These are phyloP conservation scores for Termitomyces heimii DNA, from an alignment of 768 basidiomycete species.

Conservation along the genomic window DNA sequence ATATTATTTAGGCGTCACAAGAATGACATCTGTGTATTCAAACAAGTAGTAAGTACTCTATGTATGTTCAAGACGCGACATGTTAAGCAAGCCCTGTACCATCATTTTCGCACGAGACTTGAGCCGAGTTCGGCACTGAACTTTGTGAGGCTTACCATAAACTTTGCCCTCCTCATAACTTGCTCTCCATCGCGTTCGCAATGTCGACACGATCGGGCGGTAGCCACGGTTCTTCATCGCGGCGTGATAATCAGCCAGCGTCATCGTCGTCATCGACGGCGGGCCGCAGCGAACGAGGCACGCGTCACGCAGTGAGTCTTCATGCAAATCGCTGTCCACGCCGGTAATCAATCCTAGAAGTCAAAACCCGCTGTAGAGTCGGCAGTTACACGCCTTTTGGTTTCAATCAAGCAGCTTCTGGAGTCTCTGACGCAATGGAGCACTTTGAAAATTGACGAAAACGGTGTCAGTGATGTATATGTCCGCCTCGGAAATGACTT, in stretches of 20 bases:
- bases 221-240: constrained; percentile 34
- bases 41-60: too few species aligned
- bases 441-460: constrained; percentile 61
- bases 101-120: constrained; percentile 11
- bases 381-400: constrained; percentile 85
- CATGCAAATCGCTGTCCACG: neutral
- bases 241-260: constrained; percentile 48
- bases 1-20: neutral
- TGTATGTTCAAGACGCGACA: too few species aligned
- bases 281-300: constrained; percentile 33
- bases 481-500: constrained; percentile 97
- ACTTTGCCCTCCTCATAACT: neutral
- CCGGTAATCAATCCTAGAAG: constrained; percentile 5
- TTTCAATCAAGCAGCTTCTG: constrained; percentile 92
- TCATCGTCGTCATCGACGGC: constrained; percentile 39
- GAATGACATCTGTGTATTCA: neutral
- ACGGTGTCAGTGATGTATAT: constrained; percentile 92
- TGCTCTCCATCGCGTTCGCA: constrained; percentile 1
- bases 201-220: constrained; percentile 25
- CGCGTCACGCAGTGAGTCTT: constrained; percentile 31
- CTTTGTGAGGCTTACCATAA: neutral
- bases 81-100: neutral
- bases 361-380: constrained; percentile 78
- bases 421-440: constrained; percentile 89
- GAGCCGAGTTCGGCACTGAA: neutral